A percentile compares a stretch with the other conserved stretches of the same genome.
Conservation (phyloP, 176 grass and related monocot genomes). For the Zoysia japonica region DNA sequence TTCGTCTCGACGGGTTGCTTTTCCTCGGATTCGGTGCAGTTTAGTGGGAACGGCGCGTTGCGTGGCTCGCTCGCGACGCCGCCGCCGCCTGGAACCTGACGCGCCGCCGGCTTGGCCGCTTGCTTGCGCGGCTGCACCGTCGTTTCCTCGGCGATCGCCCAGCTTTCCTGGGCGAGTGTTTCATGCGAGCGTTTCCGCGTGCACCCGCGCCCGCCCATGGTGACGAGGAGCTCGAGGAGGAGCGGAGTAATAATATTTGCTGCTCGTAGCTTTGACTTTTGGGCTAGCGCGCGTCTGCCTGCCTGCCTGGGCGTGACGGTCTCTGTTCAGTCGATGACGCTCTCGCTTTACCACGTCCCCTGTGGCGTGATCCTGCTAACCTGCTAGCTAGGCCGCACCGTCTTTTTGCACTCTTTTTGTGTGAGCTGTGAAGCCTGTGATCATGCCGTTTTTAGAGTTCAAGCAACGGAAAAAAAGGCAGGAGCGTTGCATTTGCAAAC, state of each 20-base stretch:
- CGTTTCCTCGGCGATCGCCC: background rate
- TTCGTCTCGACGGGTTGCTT: background rate
- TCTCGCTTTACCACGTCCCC: background rate
- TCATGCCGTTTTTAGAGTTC: background rate
- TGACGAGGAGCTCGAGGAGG: background rate
- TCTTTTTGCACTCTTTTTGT: too few relatives aligned
- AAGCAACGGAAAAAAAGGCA: background rate
- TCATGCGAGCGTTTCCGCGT: conserved; percentile 5
- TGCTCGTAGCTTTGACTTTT: conserved; percentile 11
- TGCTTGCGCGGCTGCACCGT: background rate
- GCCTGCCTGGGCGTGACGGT: background rate
- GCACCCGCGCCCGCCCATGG: background rate
- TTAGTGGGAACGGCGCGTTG: background rate
- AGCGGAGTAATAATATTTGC: too few relatives aligned
- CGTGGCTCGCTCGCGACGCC: background rate
- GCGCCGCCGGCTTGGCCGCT: background rate
- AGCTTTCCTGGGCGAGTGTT: conserved; percentile 19
- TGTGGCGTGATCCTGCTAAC: background rate
- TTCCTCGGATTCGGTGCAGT: background rate
- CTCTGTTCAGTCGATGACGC: background rate
- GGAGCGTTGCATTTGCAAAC: background rate
- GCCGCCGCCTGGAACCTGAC: background rate
- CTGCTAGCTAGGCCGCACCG: background rate
- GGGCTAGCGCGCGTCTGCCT: background rate
- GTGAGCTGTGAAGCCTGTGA: background rate